phyloP scores from a whole-genome alignment of 495 filamentous ascomycete genomes.

The Aspergillus sparsus region DNA sequence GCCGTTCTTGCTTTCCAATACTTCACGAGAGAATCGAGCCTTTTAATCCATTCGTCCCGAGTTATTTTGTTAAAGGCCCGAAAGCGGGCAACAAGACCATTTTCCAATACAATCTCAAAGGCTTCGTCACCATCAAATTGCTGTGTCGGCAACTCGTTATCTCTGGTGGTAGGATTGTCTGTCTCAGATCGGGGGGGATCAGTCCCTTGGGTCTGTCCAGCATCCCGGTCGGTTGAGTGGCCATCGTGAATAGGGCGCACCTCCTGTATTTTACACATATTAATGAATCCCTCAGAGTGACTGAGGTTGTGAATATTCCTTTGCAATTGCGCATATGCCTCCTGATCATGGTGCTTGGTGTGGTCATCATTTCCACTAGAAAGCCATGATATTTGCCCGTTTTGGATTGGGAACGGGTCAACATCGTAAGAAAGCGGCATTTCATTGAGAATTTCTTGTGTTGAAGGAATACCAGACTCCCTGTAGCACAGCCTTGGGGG shows the following conservation, averaged over 20 bases:
- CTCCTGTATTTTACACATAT: conserved; percentile 58
- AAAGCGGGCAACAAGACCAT: conserved; percentile 65
- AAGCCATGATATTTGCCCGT: conserved; percentile 62
- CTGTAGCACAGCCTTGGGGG: conserved; percentile 56
- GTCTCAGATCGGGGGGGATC: conserved; percentile 49
- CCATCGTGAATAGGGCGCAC: conserved; percentile 58
- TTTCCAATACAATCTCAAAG: conserved; percentile 65
- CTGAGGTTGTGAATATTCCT: conserved; percentile 61
- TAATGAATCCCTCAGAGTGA: conserved; percentile 66
- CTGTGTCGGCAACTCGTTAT: not conserved
- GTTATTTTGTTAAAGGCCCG: conserved; percentile 62
- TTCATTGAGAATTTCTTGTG: conserved; percentile 56
- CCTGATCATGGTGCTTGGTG: conserved; percentile 55
- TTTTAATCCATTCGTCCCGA: conserved; percentile 65
- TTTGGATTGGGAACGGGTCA: conserved; percentile 59
- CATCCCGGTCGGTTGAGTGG: conserved; percentile 50
- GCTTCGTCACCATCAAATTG: conserved; percentile 59
- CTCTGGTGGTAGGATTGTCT: conserved; percentile 55
- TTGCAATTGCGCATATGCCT: conserved; percentile 62
- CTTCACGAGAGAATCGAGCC: conserved; percentile 57
- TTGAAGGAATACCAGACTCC: conserved; percentile 53
- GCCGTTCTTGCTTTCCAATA: conserved; percentile 67
- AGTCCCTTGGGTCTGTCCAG: conserved; percentile 50
- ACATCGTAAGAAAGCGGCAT: conserved; percentile 65
- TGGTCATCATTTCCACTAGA: conserved; percentile 43